Evolutionary conservation across 2,329 filamentous ascomycete genomes (phyloP).

Genomic region (Pyrenochaeta sp.): DNA sequence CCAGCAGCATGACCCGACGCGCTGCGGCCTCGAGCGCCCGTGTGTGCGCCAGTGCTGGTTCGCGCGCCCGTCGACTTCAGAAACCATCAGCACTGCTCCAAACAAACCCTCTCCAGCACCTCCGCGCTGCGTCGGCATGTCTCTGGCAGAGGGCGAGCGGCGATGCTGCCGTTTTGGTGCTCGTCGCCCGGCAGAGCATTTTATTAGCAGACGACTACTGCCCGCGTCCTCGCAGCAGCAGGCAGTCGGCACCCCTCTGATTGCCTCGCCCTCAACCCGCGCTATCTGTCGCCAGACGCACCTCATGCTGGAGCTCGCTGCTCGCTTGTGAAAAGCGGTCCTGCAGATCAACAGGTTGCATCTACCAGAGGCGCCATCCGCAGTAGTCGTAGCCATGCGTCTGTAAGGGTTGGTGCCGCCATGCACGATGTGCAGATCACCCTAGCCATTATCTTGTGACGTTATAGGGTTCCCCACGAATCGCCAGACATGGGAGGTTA

Average conservation of each 20-base stretch:
- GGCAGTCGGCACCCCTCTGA: too few relatives aligned
- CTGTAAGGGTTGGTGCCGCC: constrained; percentile 24
- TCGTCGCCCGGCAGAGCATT: constrained; percentile 6
- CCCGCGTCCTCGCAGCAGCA: too few relatives aligned
- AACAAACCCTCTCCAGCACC: not conserved
- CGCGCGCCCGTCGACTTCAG: not conserved
- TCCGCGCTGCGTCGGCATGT: constrained; percentile 6
- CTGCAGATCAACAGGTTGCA: constrained; percentile 25
- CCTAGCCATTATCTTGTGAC: constrained; percentile 29
- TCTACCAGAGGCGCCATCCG: constrained; percentile 15
- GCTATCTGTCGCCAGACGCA: constrained; percentile 13
- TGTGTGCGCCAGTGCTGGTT: constrained; percentile 2
- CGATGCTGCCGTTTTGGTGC: constrained; percentile 11
- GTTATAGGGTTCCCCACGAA: constrained; percentile 48
- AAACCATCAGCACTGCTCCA: not conserved
- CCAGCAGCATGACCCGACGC: too few relatives aligned
- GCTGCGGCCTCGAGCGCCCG: not conserved
- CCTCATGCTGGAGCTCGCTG: constrained; percentile 12
- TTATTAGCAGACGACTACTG: too few relatives aligned
- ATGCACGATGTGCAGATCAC: constrained; percentile 37
- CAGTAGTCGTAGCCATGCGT: constrained; percentile 13
- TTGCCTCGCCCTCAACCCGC: constrained; percentile 5
- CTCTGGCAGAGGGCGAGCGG: constrained; percentile 9
- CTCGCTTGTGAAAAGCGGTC: constrained; percentile 12
- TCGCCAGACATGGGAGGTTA: constrained; percentile 48